phyloP scores from a whole-genome alignment of 345 rosid genomes.

The Balakata baccata region DNA sequence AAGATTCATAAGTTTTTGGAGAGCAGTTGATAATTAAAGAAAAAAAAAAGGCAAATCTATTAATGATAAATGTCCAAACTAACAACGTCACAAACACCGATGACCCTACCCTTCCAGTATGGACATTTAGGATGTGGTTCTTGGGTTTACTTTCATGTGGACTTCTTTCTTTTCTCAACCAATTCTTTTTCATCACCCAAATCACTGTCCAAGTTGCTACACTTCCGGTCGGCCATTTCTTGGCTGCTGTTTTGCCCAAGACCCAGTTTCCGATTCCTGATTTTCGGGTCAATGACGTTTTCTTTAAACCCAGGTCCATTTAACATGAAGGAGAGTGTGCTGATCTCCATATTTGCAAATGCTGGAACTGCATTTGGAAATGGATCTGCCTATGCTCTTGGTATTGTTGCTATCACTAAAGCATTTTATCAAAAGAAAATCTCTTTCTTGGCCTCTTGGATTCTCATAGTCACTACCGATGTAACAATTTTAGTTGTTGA shows the following conservation, averaged over 20 bases:
- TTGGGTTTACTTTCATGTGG: slow-evolving; percentile 63
- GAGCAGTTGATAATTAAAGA: no score
- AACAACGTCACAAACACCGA: slow-evolving; percentile 72
- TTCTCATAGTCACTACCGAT: slow-evolving; percentile 86
- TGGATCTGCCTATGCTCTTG: slow-evolving; percentile 66
- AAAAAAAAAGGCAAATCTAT: no score
- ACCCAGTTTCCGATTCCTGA: slow-evolving; percentile 59
- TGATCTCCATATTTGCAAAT: slow-evolving; percentile 74
- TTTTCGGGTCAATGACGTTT: slow-evolving; percentile 44
- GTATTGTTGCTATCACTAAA: slow-evolving; percentile 68
- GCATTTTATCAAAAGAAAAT: slow-evolving; percentile 61
- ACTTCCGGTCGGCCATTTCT: slow-evolving; percentile 72
- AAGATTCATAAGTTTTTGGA: no score
- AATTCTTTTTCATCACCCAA: slow-evolving; percentile 74
- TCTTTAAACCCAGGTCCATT: slow-evolving; percentile 83
- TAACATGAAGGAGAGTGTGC: slow-evolving; percentile 82
- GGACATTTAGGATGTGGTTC: slow-evolving; percentile 92
- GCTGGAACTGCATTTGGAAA: slow-evolving; percentile 82
- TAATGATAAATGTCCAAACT: no score
- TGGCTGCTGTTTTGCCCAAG: slow-evolving; percentile 55
- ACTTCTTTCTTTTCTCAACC: slow-evolving; percentile 76
- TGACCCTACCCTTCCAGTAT: slow-evolving; percentile 69
- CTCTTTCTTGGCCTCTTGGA: slow-evolving; percentile 72
- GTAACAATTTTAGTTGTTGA: slow-evolving; percentile 22
- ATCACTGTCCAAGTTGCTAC: slow-evolving; percentile 74